phyloP scores from a whole-genome alignment of 495 filamentous ascomycete genomes.

The Penicillium malachiteum region DNA sequence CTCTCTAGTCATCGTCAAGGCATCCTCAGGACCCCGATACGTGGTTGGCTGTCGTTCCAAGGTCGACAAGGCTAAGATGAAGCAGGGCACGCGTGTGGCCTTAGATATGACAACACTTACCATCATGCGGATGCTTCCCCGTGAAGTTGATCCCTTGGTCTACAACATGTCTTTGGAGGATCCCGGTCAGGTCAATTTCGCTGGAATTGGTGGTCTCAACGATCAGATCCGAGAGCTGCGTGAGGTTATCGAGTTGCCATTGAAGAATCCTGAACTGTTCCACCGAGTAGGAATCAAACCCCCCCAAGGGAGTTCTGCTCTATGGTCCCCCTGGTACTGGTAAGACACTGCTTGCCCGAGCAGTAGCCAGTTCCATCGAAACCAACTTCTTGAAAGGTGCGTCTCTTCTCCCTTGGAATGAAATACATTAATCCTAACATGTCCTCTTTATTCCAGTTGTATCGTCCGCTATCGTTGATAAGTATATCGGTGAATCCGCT shows the following conservation, averaged over 20 bases:
- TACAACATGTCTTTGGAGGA: slow-evolving; percentile 99
- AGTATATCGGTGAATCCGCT: slow-evolving; percentile 98
- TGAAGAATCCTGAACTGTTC: slow-evolving; percentile 99
- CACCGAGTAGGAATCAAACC: slow-evolving; percentile 97
- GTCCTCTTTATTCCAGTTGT: slow-evolving; percentile 64
- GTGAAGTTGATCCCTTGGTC: slow-evolving; percentile 96
- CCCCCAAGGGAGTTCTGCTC: slow-evolving; percentile 92
- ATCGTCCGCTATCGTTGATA: slow-evolving; percentile 99
- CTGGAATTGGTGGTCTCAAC: slow-evolving; percentile 97
- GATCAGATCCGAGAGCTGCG: slow-evolving; percentile 97
- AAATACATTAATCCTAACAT: not conserved
- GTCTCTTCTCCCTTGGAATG: slow-evolving; percentile 3
- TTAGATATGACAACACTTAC: slow-evolving; percentile 99
- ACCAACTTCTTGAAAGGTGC: slow-evolving; percentile 98
- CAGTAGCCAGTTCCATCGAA: slow-evolving; percentile 94
- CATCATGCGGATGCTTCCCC: slow-evolving; percentile 99
- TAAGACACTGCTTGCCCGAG: slow-evolving; percentile 92
- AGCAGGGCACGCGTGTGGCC: slow-evolving; percentile 96
- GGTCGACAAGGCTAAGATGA: slow-evolving; percentile 93
- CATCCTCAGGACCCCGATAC: slow-evolving; percentile 95
- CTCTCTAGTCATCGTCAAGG: slow-evolving; percentile 70
- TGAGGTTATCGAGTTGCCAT: slow-evolving; percentile 95
- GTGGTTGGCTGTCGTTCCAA: slow-evolving; percentile 98
- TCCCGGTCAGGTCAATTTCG: slow-evolving; percentile 96
- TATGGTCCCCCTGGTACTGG: slow-evolving; percentile 98